Conservation (phyloP, 139 green algal species). For the Closterium sp. region DNA sequence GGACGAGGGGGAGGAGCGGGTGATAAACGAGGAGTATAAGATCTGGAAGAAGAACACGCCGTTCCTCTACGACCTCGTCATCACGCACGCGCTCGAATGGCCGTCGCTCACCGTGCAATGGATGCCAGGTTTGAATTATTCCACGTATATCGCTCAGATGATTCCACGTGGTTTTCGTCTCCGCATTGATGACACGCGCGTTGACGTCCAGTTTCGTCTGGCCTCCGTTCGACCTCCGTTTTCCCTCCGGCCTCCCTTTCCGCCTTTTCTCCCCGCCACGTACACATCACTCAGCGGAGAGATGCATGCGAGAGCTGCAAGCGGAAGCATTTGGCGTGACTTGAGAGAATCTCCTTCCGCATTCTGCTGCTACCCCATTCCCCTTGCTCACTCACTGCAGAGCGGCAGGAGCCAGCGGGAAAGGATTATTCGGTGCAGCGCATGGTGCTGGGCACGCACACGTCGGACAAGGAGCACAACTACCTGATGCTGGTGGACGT, state of each 20-base stretch:
- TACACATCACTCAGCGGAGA: no score
- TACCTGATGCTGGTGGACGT: constrained; percentile 94
- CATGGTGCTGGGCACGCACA: constrained; percentile 97
- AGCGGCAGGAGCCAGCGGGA: neutral
- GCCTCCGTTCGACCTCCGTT: no score
- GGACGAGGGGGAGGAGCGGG: constrained; percentile 77
- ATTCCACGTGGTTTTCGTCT: no score
- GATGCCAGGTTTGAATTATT: constrained; percentile 71
- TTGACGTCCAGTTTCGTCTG: no score
- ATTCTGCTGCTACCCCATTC: no score
- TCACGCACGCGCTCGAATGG: constrained; percentile 99
- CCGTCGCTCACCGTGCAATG: constrained; percentile 97
- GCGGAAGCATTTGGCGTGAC: no score
- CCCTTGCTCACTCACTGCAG: no score
- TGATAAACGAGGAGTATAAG: constrained; percentile 99
- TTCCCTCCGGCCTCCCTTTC: no score
- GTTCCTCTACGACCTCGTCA: constrained; percentile 98
- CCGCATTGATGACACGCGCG: no score
- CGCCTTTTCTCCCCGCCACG: no score
- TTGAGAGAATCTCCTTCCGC: no score
- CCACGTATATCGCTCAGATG: neutral
- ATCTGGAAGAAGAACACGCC: constrained; percentile 99
- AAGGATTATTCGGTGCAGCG: constrained; percentile 89
- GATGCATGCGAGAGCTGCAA: no score
- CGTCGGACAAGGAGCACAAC: constrained; percentile 96